Evolutionary conservation across 352 stramenopile genomes (phyloP), one percentile per base, ranked within the genome.

Genomic region (Albugo laibachii): DNA sequence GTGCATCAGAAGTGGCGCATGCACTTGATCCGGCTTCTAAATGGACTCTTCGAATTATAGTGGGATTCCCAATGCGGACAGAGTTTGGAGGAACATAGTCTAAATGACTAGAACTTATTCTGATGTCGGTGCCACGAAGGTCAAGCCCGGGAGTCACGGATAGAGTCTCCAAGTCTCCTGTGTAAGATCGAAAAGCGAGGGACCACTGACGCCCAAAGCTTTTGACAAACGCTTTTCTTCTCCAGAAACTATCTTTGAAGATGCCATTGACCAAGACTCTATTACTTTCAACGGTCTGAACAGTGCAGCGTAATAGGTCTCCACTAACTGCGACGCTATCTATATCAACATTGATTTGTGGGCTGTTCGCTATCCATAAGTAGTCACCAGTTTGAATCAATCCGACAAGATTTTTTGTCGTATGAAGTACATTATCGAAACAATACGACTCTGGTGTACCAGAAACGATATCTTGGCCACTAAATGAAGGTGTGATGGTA

Each of bases 171-270:
- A 88, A 49, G 41, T 62, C 59, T 8, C 59, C 70, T 12, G 64
- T 48, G 41, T 73, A 84, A 0, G 73, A 85, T 1, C 73, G 66
- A 24, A 88, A 88, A 1, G 82, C 59, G 13, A 88, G 54, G 10
- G 66, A 60, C 67, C 75, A 88, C 34, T 59, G 65, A 1, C 52
- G 63, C n/a, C 76, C 76, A 41, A 65, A 67, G 5, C 57, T 49
- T 8, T 65, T 51, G 15, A 71, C 50, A 12, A 65, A 65, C 0
- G 58, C 65, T 5, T 48, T 60, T 1, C 39, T 52, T 39, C 56
- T 64, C 2, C 76, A 36, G 42, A 86, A 55, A 1, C 40, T 53
- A 4, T 59, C 47, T 16, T 58, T 56, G 38, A 88, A 80, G 2
- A 58, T 52, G 1, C 73, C 76, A 13, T 47, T 61, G 1, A 86